phyloP scores from a whole-genome alignment of 192 early-diverging fungal species.

The Podila horticola region DNA sequence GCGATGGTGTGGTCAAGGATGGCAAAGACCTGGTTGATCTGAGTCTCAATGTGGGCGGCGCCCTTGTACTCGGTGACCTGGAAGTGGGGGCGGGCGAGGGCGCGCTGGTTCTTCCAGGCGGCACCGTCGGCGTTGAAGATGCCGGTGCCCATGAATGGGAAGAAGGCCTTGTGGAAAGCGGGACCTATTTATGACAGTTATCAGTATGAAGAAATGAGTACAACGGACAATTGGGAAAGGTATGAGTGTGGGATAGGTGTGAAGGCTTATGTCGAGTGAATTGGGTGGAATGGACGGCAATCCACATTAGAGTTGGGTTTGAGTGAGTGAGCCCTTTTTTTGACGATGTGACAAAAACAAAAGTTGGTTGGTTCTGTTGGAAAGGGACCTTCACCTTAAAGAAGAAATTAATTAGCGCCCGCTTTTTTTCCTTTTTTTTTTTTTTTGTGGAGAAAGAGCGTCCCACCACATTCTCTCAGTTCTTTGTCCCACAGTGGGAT shows the following conservation, averaged over 20 bases:
- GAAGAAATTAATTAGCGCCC: neutral
- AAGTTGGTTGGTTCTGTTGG: neutral
- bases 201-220: neutral
- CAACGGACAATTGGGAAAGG: neutral
- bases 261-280: neutral
- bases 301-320: neutral
- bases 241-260: neutral
- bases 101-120: conserved; percentile 51
- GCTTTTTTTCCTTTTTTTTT: neutral
- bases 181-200: conserved; percentile 17
- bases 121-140: conserved; percentile 51
- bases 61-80: conserved; percentile 53
- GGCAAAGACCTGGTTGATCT: conserved; percentile 50
- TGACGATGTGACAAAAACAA: neutral
- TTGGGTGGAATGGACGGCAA: neutral
- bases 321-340: conserved; percentile 5
- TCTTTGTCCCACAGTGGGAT: neutral
- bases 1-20: conserved; percentile 38
- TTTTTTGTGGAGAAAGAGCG: conserved; percentile 4
- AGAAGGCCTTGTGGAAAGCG: conserved; percentile 48
- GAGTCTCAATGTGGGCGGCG: conserved; percentile 49
- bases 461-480: neutral
- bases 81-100: conserved; percentile 50
- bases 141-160: conserved; percentile 51
- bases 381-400: neutral